Evolutionary conservation across 805 yeast species (phyloP).

Genomic region (Crinitomyces ghanaensis): DNA sequence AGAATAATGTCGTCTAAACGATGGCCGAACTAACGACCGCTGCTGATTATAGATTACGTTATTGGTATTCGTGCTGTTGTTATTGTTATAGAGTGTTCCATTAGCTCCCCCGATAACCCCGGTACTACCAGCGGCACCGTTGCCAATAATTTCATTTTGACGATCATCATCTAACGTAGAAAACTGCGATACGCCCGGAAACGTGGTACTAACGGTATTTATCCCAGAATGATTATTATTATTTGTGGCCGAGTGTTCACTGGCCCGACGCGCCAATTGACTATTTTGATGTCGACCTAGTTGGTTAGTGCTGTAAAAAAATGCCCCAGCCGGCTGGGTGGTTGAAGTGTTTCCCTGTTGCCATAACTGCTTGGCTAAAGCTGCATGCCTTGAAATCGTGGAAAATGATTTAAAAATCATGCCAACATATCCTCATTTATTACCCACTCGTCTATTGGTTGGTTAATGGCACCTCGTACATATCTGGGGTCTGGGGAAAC

Average conservation of each 20-base stretch:
- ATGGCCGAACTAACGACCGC: slow-evolving; percentile 2
- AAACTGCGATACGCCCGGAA: slow-evolving; percentile 13
- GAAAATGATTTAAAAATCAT: slow-evolving; percentile 31
- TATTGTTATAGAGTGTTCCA: neutral
- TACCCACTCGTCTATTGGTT: no score
- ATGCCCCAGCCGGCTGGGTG: slow-evolving; percentile 23
- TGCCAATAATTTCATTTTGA: slow-evolving; percentile 10
- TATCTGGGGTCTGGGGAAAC: no score
- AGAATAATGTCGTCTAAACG: slow-evolving; percentile 1
- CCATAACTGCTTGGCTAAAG: slow-evolving; percentile 29
- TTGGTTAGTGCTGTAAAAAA: slow-evolving; percentile 31
- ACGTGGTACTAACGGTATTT: slow-evolving; percentile 6
- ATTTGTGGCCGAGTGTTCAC: slow-evolving; percentile 6
- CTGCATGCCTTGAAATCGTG: slow-evolving; percentile 27
- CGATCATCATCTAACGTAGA: slow-evolving; percentile 17
- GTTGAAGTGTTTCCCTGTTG: slow-evolving; percentile 16
- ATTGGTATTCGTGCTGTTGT: neutral
- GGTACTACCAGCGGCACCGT: slow-evolving; percentile 1
- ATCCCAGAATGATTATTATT: slow-evolving; percentile 5
- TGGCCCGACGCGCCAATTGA: slow-evolving; percentile 20
- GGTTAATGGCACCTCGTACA: no score
- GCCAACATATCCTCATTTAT: no score
- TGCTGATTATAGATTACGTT: slow-evolving; percentile 9
- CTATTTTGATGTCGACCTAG: slow-evolving; percentile 28
- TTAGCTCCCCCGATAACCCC: neutral